phyloP scores from a whole-genome alignment of 192 early-diverging fungal species.

The Coemansia sp. region DNA sequence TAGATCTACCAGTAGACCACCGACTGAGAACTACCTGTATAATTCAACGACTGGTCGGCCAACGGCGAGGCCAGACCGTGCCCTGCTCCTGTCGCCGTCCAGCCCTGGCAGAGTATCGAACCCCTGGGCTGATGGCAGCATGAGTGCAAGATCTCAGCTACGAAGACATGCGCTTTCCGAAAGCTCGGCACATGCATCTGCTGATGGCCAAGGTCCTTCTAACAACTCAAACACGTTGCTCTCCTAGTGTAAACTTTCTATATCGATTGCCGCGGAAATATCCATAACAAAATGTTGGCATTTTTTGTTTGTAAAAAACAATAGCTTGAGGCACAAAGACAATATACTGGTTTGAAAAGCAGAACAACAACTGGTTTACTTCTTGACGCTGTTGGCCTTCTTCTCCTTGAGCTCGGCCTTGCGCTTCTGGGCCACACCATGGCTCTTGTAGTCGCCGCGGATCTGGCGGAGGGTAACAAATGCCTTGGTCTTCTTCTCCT shows the following conservation, averaged over 20 bases:
- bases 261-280: neutral
- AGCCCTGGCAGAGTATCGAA: conserved; percentile 37
- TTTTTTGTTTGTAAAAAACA: neutral
- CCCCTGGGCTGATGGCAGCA: conserved; percentile 33
- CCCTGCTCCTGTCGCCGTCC: conserved; percentile 39
- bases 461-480: conserved; percentile 56
- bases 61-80: neutral
- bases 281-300: neutral
- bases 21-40: conserved; percentile 25
- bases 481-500: conserved; percentile 56
- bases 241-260: neutral
- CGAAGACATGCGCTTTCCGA: conserved; percentile 47
- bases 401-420: conserved; percentile 38
- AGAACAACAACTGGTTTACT: conserved; percentile 30
- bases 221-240: neutral
- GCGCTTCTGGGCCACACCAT: conserved; percentile 51
- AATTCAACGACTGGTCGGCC: conserved; percentile 5
- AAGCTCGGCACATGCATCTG: conserved; percentile 12
- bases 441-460: conserved; percentile 29
- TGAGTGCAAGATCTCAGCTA: conserved; percentile 5
- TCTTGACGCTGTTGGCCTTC: conserved; percentile 54
- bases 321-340: conserved; percentile 1
- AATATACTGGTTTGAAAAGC: conserved; percentile 12
- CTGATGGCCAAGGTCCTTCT: neutral
- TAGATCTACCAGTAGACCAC: conserved; percentile 8